These are phyloP conservation scores for Boletus speciosus DNA, from an alignment of 768 basidiomycete genomes.

Conservation along the genomic window DNA sequence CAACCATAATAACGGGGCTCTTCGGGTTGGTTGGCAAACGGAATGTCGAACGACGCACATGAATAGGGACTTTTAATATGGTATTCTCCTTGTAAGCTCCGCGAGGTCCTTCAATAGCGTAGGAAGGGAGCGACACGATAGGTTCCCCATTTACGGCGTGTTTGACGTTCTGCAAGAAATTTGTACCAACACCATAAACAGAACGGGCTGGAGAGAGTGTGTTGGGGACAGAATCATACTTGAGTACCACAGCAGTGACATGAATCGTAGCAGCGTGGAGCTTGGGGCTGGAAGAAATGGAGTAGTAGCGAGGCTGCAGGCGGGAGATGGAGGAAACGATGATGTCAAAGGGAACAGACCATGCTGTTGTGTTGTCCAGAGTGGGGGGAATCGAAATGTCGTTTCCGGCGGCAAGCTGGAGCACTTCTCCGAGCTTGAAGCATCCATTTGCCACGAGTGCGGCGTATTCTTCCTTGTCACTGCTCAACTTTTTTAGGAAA, in stretches of 20 bases:
- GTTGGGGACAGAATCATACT: conserved; percentile 71
- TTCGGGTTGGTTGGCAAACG: conserved; percentile 96
- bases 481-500: conserved; percentile 70
- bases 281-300: conserved; percentile 97
- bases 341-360: conserved; percentile 95
- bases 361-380: conserved; percentile 72
- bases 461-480: conserved; percentile 85
- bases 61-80: conserved; percentile 83
- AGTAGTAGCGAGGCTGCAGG: conserved; percentile 96
- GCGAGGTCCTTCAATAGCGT: conserved; percentile 88
- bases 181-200: conserved; percentile 90
- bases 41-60: conserved; percentile 96
- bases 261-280: conserved; percentile 86
- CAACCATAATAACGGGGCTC: conserved; percentile 98
- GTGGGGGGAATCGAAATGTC: conserved; percentile 56
- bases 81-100: conserved; percentile 71
- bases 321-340: conserved; percentile 91
- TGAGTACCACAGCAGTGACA: conserved; percentile 92
- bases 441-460: conserved; percentile 74
- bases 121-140: conserved; percentile 57
- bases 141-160: conserved; percentile 61
- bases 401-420: conserved; percentile 87
- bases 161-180: conserved; percentile 93
- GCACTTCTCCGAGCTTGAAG: conserved; percentile 89
- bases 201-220: conserved; percentile 54